Base-by-base conservation (phyloP, 345 rosid species). In the Eucalyptus curtisii region DNA sequence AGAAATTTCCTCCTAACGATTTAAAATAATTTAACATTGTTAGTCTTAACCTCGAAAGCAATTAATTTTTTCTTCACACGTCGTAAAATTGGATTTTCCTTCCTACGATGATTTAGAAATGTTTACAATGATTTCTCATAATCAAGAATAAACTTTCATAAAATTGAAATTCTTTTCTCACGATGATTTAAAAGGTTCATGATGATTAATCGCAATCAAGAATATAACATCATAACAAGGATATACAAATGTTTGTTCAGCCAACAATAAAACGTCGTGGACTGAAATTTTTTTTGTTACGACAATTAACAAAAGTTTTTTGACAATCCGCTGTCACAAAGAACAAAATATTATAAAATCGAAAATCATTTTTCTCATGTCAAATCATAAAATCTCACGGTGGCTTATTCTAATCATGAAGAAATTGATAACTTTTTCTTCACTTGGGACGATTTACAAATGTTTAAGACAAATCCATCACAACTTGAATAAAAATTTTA, bases 21-120 rank as follows among this genome's bases (percentile, higher is more conserved):
- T 40, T 20, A 1, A 7, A 76, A 76, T 11, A 7, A 71, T 5
- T 10, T 40, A 17, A 2, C 15, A 37, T 20, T 37, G 81, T 5
- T 6, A 9, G 14, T 76, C 84, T 40, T 40, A 20, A 33, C 13
- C 44, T 68, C 1, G 0, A 33, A 68, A 33, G 17, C 2, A 33
- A 61, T 3, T 64, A 30, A 15, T 64, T 14, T 13, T n/a, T 15
- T 2, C 16, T n/a, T n/a, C 37, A 2, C 0, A 0, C 5, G 2
- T 2, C 0, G 0, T 37, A 20, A 76, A 37, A 37, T 37, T 76
- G 15, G 20, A 37, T 20, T 20, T 76, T 76, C 22, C 4, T 37
- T 37, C 4, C 15, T 3, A 76, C 2, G 5, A 3, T 0, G 1
- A 33, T 33, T 37, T 20, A 37, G 5, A 40, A 76, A 71, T 4